Percentiles rank a stretch among this genome's conserved stretches.
Conservation (phyloP, 371 early-diverging fungal genomes). For the Mucor sp. region DNA sequence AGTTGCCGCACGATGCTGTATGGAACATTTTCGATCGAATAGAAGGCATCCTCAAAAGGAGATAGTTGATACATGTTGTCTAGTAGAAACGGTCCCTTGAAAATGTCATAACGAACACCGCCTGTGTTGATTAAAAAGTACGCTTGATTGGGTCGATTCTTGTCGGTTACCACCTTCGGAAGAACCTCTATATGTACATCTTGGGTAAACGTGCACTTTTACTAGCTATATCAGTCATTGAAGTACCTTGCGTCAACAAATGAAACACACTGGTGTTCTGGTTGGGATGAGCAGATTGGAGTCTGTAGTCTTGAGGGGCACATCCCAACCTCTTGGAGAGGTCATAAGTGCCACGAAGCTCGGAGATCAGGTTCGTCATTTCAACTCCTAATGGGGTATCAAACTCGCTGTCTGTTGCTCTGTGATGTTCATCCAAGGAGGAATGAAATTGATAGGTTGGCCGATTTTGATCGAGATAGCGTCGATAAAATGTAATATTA, state of each 20-base stretch:
- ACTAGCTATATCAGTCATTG: not conserved
- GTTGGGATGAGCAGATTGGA: conserved; percentile 41
- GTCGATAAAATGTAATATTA: conserved; percentile 53
- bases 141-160: conserved; percentile 39
- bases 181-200: conserved; percentile 34
- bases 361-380: conserved; percentile 45
- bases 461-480: conserved; percentile 63
- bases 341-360: conserved; percentile 34
- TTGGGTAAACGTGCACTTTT: not conserved
- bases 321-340: conserved; percentile 47
- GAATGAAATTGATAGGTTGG: conserved; percentile 60
- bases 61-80: conserved; percentile 54
- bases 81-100: conserved; percentile 52
- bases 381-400: conserved; percentile 48
- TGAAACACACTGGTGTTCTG: conserved; percentile 45
- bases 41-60: conserved; percentile 53
- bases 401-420: conserved; percentile 22
- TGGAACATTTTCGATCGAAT: conserved; percentile 40
- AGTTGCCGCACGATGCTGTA: not conserved
- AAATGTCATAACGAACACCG: conserved; percentile 53
- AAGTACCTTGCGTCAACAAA: conserved; percentile 41
- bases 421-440: conserved; percentile 7
- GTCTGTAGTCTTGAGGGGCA: conserved; percentile 56
- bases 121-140: conserved; percentile 53
- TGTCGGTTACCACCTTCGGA: conserved; percentile 37